These are phyloP conservation scores for Hydnum rufescens DNA, from an alignment of 768 basidiomycete species.

Conservation along the genomic window DNA sequence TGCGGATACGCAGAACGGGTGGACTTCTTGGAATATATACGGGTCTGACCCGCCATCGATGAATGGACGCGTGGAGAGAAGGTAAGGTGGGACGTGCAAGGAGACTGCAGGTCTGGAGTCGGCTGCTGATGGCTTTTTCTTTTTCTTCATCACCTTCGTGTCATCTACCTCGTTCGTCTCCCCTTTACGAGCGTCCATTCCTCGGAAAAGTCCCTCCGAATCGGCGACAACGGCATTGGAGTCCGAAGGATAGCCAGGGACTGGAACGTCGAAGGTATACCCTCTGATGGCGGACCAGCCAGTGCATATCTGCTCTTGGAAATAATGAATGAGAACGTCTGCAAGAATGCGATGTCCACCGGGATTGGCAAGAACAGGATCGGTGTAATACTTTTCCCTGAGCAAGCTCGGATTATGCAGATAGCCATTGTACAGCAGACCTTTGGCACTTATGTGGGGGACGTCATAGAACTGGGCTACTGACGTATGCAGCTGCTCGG, in stretches of 20 bases:
- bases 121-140: not conserved
- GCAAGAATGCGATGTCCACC: constrained; percentile 68
- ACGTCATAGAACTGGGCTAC: constrained; percentile 97
- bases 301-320: constrained; percentile 74
- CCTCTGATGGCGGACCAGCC: constrained; percentile 65
- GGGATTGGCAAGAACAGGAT: constrained; percentile 62
- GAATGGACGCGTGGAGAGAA: not conserved
- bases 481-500: constrained; percentile 73
- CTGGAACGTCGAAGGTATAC: constrained; percentile 38
- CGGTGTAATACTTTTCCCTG: constrained; percentile 52
- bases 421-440: constrained; percentile 64
- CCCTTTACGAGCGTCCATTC: constrained; percentile 56
- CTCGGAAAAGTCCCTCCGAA: constrained; percentile 57
- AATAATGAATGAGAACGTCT: constrained; percentile 82
- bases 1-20: constrained; percentile 86
- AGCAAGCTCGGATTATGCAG: constrained; percentile 45
- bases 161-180: constrained; percentile 18
- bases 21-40: constrained; percentile 53
- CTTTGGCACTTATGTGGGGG: constrained; percentile 76
- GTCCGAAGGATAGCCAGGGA: constrained; percentile 7
- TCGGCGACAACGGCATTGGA: constrained; percentile 13
- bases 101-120: not conserved
- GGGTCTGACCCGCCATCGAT: constrained; percentile 5
- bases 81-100: not conserved
- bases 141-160: constrained; percentile 20